A percentile compares a stretch with the other conserved stretches of the same genome.
phyloP scores from a whole-genome alignment of 2,329 filamentous ascomycete species.

The Trichophyton simii region DNA sequence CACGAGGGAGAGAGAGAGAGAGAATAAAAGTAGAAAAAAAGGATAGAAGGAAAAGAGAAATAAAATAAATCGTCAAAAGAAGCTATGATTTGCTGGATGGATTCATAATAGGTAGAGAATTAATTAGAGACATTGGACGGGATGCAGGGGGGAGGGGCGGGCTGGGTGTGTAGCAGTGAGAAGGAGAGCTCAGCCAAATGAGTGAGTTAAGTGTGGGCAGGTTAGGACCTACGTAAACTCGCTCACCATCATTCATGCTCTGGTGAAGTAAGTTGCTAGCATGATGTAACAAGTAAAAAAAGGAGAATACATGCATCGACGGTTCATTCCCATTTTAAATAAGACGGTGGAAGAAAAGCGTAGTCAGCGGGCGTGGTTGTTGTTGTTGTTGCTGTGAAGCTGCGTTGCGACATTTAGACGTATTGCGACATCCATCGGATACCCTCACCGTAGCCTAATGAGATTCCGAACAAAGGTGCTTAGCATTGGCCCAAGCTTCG shows the following conservation, averaged over 20 bases:
- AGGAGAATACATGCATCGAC: background rate
- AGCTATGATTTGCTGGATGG: background rate
- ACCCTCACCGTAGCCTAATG: conserved; percentile 65
- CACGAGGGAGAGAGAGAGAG: background rate
- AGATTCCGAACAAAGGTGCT: background rate
- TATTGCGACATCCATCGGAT: conserved; percentile 91
- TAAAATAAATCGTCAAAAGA: background rate
- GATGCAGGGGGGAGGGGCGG: background rate
- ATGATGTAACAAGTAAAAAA: background rate
- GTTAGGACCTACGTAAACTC: too few relatives aligned
- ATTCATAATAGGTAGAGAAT: background rate
- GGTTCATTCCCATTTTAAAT: conserved; percentile 3
- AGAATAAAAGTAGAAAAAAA: background rate
- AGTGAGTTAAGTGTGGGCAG: too few relatives aligned
- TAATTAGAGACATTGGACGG: background rate
- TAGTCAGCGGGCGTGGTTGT: conserved; percentile 15
- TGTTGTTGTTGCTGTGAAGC: conserved; percentile 18
- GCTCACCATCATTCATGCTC: background rate
- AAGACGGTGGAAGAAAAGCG: background rate
- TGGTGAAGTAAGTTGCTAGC: background rate
- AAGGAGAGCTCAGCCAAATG: background rate
- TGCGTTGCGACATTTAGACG: conserved; percentile 39
- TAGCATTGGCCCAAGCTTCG: background rate
- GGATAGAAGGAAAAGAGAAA: background rate
- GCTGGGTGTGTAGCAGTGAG: background rate